Conservation (phyloP, 306 rosid genomes). For the Fragaria iinumae region DNA sequence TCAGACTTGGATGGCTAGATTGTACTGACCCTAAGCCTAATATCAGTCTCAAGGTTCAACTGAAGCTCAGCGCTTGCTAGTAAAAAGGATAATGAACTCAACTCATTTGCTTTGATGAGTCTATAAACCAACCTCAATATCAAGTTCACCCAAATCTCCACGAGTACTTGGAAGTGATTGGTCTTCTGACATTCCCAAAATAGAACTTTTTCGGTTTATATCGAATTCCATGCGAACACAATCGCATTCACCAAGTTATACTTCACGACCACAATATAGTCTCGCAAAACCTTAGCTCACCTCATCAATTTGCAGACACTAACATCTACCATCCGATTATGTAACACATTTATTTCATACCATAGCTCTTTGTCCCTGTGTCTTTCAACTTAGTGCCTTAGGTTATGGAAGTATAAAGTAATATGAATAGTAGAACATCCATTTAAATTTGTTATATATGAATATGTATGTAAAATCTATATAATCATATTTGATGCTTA, state of each 20-base stretch:
- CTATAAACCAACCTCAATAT: neutral
- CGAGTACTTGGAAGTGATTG: neutral
- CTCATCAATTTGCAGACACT: neutral
- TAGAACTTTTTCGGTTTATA: neutral
- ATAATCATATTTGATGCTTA: constrained; percentile 23
- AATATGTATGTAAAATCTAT: neutral
- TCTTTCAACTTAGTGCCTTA: neutral
- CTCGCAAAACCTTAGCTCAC: neutral
- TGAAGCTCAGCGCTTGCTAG: neutral
- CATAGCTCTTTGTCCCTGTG: neutral
- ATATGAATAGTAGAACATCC: neutral
- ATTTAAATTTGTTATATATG: neutral
- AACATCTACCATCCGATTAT: neutral
- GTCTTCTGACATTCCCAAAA: neutral
- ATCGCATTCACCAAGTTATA: neutral
- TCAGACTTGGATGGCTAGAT: neutral
- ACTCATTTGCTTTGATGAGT: neutral
- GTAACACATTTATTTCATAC: neutral
- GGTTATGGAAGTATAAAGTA: neutral
- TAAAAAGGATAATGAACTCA: neutral
- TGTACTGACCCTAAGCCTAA: neutral
- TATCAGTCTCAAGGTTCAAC: neutral
- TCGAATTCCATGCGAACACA: neutral
- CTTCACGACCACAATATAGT: neutral
- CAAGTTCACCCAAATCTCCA: neutral